Conservation (phyloP, 305 asterid species). For the Ruellia speciosa region DNA sequence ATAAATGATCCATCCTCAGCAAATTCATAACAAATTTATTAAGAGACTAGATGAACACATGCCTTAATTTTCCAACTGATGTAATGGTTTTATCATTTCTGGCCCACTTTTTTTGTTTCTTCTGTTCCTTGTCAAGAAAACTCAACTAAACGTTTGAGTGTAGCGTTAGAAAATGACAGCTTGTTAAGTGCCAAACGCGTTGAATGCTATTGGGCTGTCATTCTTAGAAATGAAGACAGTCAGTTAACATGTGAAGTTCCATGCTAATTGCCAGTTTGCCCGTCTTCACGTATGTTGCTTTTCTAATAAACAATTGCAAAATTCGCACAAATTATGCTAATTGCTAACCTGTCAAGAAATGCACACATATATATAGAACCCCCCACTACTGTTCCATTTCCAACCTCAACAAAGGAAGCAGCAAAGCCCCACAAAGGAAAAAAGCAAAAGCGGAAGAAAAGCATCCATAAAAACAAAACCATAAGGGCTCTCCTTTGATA, state of each 20-base stretch:
- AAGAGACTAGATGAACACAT: neutral
- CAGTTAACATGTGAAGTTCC: conserved; percentile 29
- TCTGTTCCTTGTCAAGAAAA: neutral
- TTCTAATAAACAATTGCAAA: conserved; percentile 5
- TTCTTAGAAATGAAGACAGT: conserved; percentile 30
- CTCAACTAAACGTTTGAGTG: neutral
- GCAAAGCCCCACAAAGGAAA: conserved; percentile 18
- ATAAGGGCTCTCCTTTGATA: conserved; percentile 11
- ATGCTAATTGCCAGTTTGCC: conserved; percentile 30
- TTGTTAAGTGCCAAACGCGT: conserved; percentile 28
- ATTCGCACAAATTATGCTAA: neutral
- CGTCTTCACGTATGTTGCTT: neutral
- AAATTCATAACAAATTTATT: neutral
- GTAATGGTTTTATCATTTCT: neutral
- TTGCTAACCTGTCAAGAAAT: neutral
- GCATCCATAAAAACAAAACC: neutral
- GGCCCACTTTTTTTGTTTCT: neutral
- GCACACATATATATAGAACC: conserved; percentile 21
- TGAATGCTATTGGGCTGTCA: conserved; percentile 36
- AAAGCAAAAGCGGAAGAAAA: no score
- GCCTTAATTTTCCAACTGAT: neutral
- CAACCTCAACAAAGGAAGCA: conserved; percentile 10
- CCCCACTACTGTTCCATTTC: conserved; percentile 38
- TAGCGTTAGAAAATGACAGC: conserved; percentile 1
- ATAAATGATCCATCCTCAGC: neutral